Base-by-base conservation (phyloP, 2,329 filamentous ascomycete species). In the Neocatenulostroma microsporum region DNA sequence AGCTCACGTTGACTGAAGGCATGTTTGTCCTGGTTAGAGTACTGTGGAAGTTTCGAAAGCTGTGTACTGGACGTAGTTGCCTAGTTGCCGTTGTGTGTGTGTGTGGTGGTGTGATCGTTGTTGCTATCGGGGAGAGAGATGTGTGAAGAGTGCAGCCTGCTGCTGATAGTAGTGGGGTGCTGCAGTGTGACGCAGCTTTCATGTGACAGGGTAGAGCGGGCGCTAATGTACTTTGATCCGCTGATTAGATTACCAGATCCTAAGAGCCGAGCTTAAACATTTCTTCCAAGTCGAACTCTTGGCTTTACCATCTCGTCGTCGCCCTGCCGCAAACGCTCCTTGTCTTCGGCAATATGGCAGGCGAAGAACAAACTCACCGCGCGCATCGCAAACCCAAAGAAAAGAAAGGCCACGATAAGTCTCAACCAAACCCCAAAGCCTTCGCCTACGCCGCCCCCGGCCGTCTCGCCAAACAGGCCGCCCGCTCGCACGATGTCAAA, bases 301-400 rank as follows among this genome's bases (percentile, higher is more conserved):
- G n/a, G n/a, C n/a, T n/a, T n/a, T n/a, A n/a, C n/a, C n/a, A n/a
- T n/a, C n/a, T n/a, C n/a, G n/a, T n/a, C n/a, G n/a, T n/a, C n/a
- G n/a, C n/a, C n/a, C n/a, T n/a, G n/a, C n/a, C n/a, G n/a, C n/a
- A n/a, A n/a, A n/a, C n/a, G n/a, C 31, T n/a, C n/a, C n/a, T n/a
- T n/a, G n/a, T n/a, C n/a, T n/a, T n/a, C 31, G 31, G 5, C 18
- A 44, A 10, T 28, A 59, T 57, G 50, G 56, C 54, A 37, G 55
- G 56, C 28, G 58, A 62, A 41, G 75, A 86, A 44, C 88, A 95
- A 68, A 63, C 73, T 28, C 87, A 96, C 57, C 80, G 85, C 64
- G 76, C 86, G 54, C 89, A 96, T 70, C 75, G 88, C 55, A 80
- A 84, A 56, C 69, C 80, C 20, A 95, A 94, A 65, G 84, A 91